Evolutionary conservation across 2,329 filamentous ascomycete species (phyloP), one percentile per base, ranked within the genome.

Genomic region (Metarhizium robertsii): DNA sequence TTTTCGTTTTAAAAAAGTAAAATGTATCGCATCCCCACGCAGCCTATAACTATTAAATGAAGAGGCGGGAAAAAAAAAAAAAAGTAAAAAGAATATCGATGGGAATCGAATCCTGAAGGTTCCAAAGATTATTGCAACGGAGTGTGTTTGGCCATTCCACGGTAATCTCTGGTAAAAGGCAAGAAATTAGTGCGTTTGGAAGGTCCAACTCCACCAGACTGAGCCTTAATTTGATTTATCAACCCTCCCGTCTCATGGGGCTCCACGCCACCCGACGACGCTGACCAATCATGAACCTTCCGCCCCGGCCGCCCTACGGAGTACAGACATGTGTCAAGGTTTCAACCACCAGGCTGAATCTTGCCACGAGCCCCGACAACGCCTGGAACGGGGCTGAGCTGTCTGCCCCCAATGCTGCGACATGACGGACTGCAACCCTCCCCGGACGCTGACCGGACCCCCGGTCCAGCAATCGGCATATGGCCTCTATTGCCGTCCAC

Each of bases 131-230:
- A 1, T 10, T 38, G 25, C 20, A 58, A 30, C 38, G 54, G 57
- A 58, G 57, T 58, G 6, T 52, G 1, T 54, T 58, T 58, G 57
- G 57, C 57, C 54, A 56, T 58, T 58, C 57, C 57, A 58, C 57
- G 57, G 57, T 56, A 58, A 58, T 58, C 57, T 58, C 57, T 58
- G 57, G 57, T 58, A 58, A 58, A 58, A 58, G 57, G 57, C 57
- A 58, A 58, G 57, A 58, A 56, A 58, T 58, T 58, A 56, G 54
- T 58, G 6, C 57, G 57, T 49, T 50, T 58, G 57, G 57, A 58
- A 58, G 57, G 57, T 58, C 57, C 54, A 58, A 58, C 57, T 58
- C 57, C 57, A 11, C 30, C 0, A 40, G 1, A 18, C 0, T 30
- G 2, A 0, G n/a, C 0, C 2, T 34, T 57, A 50, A 52, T 54